These are phyloP conservation scores for Arthrobotrys musiformis DNA, from an alignment of 2,329 filamentous ascomycete species.

Conservation along the genomic window DNA sequence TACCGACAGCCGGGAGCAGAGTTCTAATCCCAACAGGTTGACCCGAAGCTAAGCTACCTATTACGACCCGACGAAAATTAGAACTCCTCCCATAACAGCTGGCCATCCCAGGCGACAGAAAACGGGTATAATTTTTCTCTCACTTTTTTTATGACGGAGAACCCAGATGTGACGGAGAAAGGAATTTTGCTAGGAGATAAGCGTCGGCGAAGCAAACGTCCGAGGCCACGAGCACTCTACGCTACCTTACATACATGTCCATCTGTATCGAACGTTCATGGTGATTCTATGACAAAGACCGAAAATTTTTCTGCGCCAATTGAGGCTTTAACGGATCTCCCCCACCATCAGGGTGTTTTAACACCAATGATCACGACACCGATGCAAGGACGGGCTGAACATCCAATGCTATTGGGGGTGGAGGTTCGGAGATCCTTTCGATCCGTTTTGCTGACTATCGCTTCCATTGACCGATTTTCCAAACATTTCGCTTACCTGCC, in stretches of 20 bases:
- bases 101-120: conserved; percentile 13
- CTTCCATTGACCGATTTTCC: conserved; percentile 35
- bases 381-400: conserved; percentile 1
- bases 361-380: conserved; percentile 8
- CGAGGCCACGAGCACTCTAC: too few relatives aligned
- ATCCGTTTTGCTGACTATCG: conserved; percentile 22
- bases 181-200: neutral
- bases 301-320: conserved; percentile 8
- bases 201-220: conserved; percentile 22
- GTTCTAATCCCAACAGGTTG: conserved; percentile 18
- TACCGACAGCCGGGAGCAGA: conserved; percentile 37
- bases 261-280: neutral
- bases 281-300: conserved; percentile 12
- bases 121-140: conserved; percentile 28
- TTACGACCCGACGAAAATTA: conserved; percentile 25
- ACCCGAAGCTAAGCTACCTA: conserved; percentile 13
- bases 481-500: conserved; percentile 26
- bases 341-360: conserved; percentile 1
- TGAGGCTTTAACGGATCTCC: neutral
- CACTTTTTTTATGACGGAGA: neutral
- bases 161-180: conserved; percentile 18
- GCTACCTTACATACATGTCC: conserved; percentile 12
- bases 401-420: neutral
- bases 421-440: conserved; percentile 17
- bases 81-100: too few relatives aligned